A percentile compares a stretch with the other conserved stretches of the same genome.
phyloP scores from a whole-genome alignment of 805 yeast genomes.

The Candida michaelii region DNA sequence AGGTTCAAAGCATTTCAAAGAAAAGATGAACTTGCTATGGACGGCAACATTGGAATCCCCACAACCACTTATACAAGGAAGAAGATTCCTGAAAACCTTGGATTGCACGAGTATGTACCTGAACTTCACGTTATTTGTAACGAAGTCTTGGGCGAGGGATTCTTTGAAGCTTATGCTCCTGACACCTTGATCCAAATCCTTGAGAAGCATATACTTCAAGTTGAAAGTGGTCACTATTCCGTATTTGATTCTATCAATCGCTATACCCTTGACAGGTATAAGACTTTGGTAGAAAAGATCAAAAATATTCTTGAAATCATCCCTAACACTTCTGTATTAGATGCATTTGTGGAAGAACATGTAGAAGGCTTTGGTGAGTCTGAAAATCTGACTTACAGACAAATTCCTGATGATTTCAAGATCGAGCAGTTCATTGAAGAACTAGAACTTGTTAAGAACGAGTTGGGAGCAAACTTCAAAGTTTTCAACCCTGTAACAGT shows the following conservation, averaged over 20 bases:
- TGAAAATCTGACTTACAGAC: slow-evolving; percentile 21
- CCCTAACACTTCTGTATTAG: neutral
- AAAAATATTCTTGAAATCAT: neutral
- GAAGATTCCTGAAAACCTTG: slow-evolving; percentile 12
- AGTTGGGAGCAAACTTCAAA: slow-evolving; percentile 18
- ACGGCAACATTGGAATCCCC: too few relatives aligned
- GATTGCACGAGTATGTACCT: slow-evolving; percentile 9
- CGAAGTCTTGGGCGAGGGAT: neutral
- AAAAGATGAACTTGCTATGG: too few relatives aligned
- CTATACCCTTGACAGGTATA: neutral
- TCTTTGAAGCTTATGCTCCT: neutral
- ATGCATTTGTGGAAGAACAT: neutral
- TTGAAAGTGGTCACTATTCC: neutral
- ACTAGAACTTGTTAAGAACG: slow-evolving; percentile 22
- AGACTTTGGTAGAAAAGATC: neutral
- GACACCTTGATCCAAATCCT: neutral
- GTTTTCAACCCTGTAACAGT: slow-evolving; percentile 5
- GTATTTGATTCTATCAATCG: neutral
- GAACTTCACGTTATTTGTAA: slow-evolving; percentile 10
- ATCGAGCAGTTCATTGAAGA: slow-evolving; percentile 34
- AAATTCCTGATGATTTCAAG: slow-evolving; percentile 32
- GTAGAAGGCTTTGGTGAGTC: neutral
- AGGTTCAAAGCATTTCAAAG: too few relatives aligned
- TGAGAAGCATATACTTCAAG: neutral
- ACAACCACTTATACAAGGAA: too few relatives aligned